Conservation (phyloP, 495 filamentous ascomycete species). For the Xylaria nigripes region DNA sequence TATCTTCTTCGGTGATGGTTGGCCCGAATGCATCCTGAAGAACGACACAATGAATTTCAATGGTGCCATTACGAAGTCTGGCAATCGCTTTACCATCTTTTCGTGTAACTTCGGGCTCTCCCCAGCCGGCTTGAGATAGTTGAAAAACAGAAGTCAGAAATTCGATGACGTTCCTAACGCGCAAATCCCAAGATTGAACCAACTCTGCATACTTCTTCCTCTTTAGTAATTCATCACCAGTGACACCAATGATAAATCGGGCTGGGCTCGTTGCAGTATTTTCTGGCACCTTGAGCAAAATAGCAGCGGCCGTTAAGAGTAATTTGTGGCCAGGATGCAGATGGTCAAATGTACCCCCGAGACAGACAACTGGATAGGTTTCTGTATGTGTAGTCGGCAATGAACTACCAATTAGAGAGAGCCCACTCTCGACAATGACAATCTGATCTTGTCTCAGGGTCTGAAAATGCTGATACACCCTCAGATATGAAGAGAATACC, state of each 20-base stretch:
- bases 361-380: slow-evolving; percentile 47
- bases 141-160: slow-evolving; percentile 69
- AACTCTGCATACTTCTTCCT: slow-evolving; percentile 82
- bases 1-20: slow-evolving; percentile 71
- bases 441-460: slow-evolving; percentile 36
- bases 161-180: slow-evolving; percentile 55
- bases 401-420: slow-evolving; percentile 28
- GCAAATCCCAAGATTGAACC: slow-evolving; percentile 68
- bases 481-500: slow-evolving; percentile 34
- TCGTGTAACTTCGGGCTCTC: slow-evolving; percentile 16
- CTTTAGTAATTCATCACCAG: slow-evolving; percentile 72
- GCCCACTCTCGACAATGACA: slow-evolving; percentile 39
- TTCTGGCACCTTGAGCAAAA: slow-evolving; percentile 53
- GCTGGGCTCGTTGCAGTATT: slow-evolving; percentile 27
- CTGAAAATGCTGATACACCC: slow-evolving; percentile 38
- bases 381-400: slow-evolving; percentile 14
- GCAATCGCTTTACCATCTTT: slow-evolving; percentile 33
- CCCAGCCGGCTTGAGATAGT: slow-evolving; percentile 32
- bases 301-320: slow-evolving; percentile 73
- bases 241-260: slow-evolving; percentile 73
- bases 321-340: slow-evolving; percentile 95
- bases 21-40: slow-evolving; percentile 88
- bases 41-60: slow-evolving; percentile 63
- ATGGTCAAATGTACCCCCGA: slow-evolving; percentile 95
- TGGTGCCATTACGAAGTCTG: slow-evolving; percentile 33